These are phyloP conservation scores for Colletotrichum abscissum DNA, from an alignment of 2,329 filamentous ascomycete genomes.

Conservation along the genomic window DNA sequence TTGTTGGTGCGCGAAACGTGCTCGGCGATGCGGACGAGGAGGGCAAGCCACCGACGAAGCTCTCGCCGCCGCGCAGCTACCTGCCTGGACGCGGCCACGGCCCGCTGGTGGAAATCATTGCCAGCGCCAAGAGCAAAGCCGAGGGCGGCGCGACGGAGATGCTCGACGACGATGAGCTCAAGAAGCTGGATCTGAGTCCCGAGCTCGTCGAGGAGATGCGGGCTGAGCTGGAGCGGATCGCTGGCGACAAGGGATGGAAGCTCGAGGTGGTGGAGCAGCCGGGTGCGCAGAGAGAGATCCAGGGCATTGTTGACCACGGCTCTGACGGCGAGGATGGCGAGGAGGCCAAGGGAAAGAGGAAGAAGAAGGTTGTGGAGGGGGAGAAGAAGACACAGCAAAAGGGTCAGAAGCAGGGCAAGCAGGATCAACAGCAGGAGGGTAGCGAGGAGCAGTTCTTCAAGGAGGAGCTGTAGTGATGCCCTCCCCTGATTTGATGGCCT, in stretches of 20 bases:
- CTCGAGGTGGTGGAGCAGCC: constrained; percentile 82
- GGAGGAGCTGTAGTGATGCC: constrained; percentile 58
- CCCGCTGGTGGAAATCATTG: constrained; percentile 54
- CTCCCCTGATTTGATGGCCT: background rate
- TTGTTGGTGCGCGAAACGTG: constrained; percentile 62
- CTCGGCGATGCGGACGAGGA: constrained; percentile 59
- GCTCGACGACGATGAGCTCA: constrained; percentile 74
- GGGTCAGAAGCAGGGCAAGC: constrained; percentile 52
- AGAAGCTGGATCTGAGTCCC: constrained; percentile 73
- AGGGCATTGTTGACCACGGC: constrained; percentile 75
- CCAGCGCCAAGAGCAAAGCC: constrained; percentile 57
- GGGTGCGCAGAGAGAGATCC: constrained; percentile 70
- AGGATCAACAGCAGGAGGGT: constrained; percentile 56
- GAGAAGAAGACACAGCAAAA: constrained; percentile 28
- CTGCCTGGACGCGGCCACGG: constrained; percentile 41
- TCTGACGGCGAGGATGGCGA: constrained; percentile 43
- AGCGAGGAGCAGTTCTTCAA: constrained; percentile 64
- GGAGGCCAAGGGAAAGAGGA: background rate
- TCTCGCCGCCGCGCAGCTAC: constrained; percentile 58
- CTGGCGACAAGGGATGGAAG: constrained; percentile 80
- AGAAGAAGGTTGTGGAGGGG: constrained; percentile 32
- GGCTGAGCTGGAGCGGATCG: constrained; percentile 74
- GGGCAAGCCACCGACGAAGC: constrained; percentile 57
- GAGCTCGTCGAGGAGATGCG: constrained; percentile 77
- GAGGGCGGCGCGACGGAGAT: constrained; percentile 72